phyloP scores from a whole-genome alignment of 2,329 filamentous ascomycete genomes.

The Alternaria viburni region DNA sequence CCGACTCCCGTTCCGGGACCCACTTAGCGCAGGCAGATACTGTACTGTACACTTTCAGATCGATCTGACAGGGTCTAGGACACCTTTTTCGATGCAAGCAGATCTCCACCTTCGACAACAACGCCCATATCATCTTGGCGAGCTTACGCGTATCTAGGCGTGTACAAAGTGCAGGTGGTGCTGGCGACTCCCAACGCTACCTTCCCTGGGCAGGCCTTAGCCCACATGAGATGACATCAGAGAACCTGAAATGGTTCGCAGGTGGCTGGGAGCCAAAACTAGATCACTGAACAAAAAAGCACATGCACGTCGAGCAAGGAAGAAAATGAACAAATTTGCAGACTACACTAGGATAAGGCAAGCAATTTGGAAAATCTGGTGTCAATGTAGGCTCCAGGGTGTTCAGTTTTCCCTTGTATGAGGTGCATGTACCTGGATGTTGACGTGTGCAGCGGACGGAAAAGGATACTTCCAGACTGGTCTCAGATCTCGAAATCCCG shows the following conservation, averaged over 20 bases:
- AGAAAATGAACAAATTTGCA: too few species aligned
- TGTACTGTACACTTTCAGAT: not conserved
- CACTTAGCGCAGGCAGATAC: not conserved
- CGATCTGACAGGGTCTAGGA: not conserved
- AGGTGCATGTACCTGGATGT: too few species aligned
- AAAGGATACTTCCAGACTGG: not conserved
- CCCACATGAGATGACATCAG: not conserved
- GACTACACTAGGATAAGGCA: too few species aligned
- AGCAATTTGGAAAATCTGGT: too few species aligned
- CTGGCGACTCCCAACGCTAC: not conserved
- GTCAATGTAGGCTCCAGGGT: too few species aligned
- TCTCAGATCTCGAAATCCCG: not conserved
- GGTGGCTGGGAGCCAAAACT: not conserved
- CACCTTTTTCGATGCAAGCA: not conserved
- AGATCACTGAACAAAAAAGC: not conserved
- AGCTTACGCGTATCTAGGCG: not conserved
- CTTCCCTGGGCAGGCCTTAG: not conserved
- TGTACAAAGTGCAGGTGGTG: not conserved
- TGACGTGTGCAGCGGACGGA: not conserved
- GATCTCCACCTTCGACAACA: not conserved
- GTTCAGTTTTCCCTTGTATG: too few species aligned
- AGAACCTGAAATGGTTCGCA: not conserved
- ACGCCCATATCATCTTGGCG: not conserved
- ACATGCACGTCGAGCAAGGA: not conserved
- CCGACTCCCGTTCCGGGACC: not conserved